A percentile compares a stretch with the other conserved stretches of the same genome.
Conservation (phyloP, 1,284 basidiomycete genomes). For the Puccinia triticina region DNA sequence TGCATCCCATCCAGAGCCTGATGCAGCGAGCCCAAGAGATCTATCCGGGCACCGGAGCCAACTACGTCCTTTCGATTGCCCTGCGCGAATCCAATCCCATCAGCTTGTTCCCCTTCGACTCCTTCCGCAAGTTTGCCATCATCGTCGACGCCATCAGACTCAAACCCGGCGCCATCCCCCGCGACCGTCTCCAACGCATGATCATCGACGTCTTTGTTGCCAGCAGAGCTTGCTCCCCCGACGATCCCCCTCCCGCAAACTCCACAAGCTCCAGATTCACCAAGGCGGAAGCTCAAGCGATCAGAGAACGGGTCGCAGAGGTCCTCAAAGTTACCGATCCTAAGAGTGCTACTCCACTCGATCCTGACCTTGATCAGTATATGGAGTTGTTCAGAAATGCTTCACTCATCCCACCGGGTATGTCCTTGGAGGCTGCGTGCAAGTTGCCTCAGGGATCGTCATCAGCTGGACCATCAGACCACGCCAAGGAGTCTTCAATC, state of each 20-base stretch:
- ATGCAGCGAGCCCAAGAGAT: background rate
- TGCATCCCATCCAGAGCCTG: background rate
- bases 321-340: background rate
- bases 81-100: background rate
- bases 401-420: no score
- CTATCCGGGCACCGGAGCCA: background rate
- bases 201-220: background rate
- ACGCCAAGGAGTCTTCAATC: no score
- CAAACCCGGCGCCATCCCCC: background rate
- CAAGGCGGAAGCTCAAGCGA: background rate
- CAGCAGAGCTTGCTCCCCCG: background rate
- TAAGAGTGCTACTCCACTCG: no score
- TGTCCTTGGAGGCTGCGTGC: no score
- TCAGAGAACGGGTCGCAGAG: background rate
- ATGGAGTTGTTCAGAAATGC: no score
- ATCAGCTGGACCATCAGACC: no score
- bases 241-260: background rate
- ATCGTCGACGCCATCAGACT: background rate
- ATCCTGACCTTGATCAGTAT: no score
- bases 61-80: background rate
- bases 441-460: no score
- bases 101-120: background rate
- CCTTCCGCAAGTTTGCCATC: background rate
- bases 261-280: background rate
- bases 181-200: slow-evolving; percentile 2